Evolutionary conservation across 768 basidiomycete genomes (phyloP), one percentile per base, ranked within the genome.

Genomic region (Tylopilus vinaceipallidus): DNA sequence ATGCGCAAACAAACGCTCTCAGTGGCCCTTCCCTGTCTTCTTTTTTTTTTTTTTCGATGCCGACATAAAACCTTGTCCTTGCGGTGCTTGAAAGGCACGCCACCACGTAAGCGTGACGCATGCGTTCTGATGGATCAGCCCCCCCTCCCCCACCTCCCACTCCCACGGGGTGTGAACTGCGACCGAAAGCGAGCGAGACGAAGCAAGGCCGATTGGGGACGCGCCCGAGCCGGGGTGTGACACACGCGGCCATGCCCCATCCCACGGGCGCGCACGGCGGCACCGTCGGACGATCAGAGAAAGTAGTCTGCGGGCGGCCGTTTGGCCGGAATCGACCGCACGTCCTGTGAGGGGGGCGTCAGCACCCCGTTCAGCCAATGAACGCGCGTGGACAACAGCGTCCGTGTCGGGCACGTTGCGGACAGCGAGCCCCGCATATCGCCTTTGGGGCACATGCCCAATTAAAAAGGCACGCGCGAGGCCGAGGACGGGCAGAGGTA

Each of bases 241-340:
- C 38, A 10, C 23, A 42, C 45, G 47, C 46, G 59, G 57, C 59
- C 65, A 69, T 58, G 60, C 50, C 67, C 42, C 52, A 53, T 63
- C 65, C 69, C 55, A 62, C 64, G 56, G 47, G 12, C 43, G 46
- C 29, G 42, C 49, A 51, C 53, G 45, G 42, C 24, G 30, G 27
- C 41, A 32, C 42, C 34, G 54, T 56, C 33, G 34, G 30, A 23
- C 12, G 19, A 35, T 66, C 68, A 91, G 42, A 93, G 71, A 69
- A 93, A 93, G 62, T 93, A 93, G 67, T 92, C 90, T 35, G 91
- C 86, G 17, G 89, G 88, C 19, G 91, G 89, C 4, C 89, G 79
- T 73, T 90, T 91, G 26, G 86, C 82, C 23, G 88, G 89, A 64
- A 89, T 82, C 24, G 88, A 88, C 51, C 81, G 79, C 29, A 90